A percentile compares a stretch with the other conserved stretches of the same genome.
Conservation (phyloP, 164 flowering plant species). For the Dillenia suffruticosa region DNA sequence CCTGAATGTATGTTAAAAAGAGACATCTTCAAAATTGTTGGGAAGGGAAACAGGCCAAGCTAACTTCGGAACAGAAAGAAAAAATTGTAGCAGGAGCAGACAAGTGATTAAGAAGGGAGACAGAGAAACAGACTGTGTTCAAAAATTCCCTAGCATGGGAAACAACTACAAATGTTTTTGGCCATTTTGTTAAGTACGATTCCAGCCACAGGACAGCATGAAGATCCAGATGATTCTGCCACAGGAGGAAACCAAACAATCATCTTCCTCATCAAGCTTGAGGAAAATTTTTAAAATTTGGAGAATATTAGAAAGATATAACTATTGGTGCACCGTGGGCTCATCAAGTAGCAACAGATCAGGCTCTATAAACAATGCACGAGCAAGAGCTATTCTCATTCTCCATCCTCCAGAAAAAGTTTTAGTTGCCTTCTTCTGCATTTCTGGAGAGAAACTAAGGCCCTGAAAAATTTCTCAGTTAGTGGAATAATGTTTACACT, state of each 20-base stretch:
- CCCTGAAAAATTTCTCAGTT: slow-evolving; percentile 49
- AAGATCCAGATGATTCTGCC: slow-evolving; percentile 98
- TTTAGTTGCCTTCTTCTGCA: slow-evolving; percentile 81
- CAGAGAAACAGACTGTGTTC: slow-evolving; percentile 56
- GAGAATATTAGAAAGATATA: no score
- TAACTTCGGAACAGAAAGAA: background rate
- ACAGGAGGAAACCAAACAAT: slow-evolving; percentile 9
- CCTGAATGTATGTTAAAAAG: slow-evolving; percentile 37
- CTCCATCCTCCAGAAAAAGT: slow-evolving; percentile 99
- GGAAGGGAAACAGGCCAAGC: background rate
- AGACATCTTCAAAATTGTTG: background rate
- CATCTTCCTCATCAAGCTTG: background rate
- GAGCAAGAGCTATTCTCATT: slow-evolving; percentile 98
- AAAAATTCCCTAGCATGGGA: slow-evolving; percentile 99
- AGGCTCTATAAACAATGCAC: slow-evolving; percentile 96
- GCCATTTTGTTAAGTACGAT: slow-evolving; percentile 87
- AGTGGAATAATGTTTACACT: slow-evolving; percentile 1
- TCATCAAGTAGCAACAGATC: slow-evolving; percentile 95
- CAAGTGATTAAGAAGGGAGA: background rate
- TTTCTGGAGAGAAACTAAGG: slow-evolving; percentile 93
- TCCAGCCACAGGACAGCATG: slow-evolving; percentile 99
- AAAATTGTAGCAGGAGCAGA: background rate
- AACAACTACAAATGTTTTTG: slow-evolving; percentile 94
- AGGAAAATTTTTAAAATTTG: background rate
- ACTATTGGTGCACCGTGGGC: slow-evolving; percentile 60